Evolutionary conservation across 768 basidiomycete genomes (phyloP), one percentile per base, ranked within the genome.

Genomic region (Phylloporus arenicola): DNA sequence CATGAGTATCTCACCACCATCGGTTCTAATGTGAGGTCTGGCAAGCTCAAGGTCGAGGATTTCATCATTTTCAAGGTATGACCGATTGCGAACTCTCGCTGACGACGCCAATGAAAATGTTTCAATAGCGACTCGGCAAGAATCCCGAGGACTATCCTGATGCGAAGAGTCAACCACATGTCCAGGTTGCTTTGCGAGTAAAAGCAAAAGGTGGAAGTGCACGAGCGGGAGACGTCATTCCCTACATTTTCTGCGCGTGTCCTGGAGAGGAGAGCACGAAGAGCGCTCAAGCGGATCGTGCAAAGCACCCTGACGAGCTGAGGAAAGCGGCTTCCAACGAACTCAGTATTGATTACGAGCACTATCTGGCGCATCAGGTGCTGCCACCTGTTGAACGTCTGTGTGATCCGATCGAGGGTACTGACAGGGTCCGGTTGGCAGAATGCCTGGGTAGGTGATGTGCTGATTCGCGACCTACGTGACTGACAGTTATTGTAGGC

Each of bases 91-190:
- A 7, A 14, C 2, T 8, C 2, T 34, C 9, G 34, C 33, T 41
- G 17, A 24, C 12, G 41, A 39, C 17, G 9, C 11, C 35, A 38
- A 49, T 44, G 24, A 20, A 46, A 1, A 24, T 9, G 31, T 27
- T 43, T 27, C 30, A 22, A 20, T 62, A 96, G 92, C 88, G 96
- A 48, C 75, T 99, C 48, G 91, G 96, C 13, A 98, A 97, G 73
- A 91, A 91, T 54, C 95, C 95, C 0, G 89, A 95, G 59, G 94
- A 96, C 60, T 99, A 97, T 63, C 94, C 95, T 0, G 95, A 98
- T 64, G 88, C 82, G 7, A 97, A 97, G 69, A 83, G 76, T 34
- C 94, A 94, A 59, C 96, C 96, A 2, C 96, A 99, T 61, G 95
- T 98, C 1, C 93, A 96, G 61, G 96, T 99, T 16, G 95, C 94